Base-by-base conservation (phyloP, 306 rosid species). In the Citrullus mucosospermus region DNA sequence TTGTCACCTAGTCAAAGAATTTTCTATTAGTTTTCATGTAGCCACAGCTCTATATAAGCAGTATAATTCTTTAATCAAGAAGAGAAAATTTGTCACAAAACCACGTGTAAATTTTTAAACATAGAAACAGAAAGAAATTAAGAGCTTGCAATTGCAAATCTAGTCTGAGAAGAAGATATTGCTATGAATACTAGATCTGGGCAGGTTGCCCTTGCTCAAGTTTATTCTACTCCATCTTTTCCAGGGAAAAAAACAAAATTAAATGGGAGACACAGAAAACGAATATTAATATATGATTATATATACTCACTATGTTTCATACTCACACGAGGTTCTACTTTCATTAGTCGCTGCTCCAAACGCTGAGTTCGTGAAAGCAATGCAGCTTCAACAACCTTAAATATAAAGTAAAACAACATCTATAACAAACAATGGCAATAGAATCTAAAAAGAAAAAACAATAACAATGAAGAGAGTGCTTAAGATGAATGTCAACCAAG, bases 271-370 rank as follows among this genome's bases (percentile, higher is more conserved):
- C 51, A 22, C 71, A 39, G 78, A 56, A 28, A 77, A 80, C 11
- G 20, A 75, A 77, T 76, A 78, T 76, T 30, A 9, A 53, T 53
- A 74, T 55, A 71, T 71, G 77, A 9, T 32, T 53, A 74, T 55
- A 71, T 71, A 79, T 84, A 89, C 90, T 87, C 96, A 92, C 96
- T 87, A 83, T 86, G 87, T 79, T 80, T 77, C 90, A 88, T 92
- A 94, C 98, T 94, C 98, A 94, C 97, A 88, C 97, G 90, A 85
- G 98, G 98, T 95, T 95, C 98, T 88, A 95, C 81, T 78, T 85
- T 59, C 85, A 92, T 88, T 80, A 95, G 83, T 80, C 80, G 90
- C 61, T 82, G 89, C 80, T 95, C 98, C 82, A 89, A 88, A 36
- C 83, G 93, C 81, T 95, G 97, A 83, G 90, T 88, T 82, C 98